Evolutionary conservation across 768 basidiomycete genomes (phyloP), one percentile per base, ranked within the genome.

Genomic region (Boletus sensibilis): DNA sequence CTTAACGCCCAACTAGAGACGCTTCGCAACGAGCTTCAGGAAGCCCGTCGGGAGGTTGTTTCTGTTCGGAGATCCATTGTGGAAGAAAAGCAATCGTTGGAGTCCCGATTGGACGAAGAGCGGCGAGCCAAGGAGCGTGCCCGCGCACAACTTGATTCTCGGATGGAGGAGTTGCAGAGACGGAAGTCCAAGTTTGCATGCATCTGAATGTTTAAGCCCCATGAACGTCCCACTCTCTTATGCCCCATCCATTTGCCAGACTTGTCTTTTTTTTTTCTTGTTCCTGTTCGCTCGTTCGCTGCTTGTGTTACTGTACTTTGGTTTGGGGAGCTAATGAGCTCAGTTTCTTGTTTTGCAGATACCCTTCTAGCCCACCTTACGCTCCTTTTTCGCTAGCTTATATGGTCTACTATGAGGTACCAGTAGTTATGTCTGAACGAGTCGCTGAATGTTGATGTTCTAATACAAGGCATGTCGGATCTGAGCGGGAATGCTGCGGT

Each of bases 181-280:
- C 87, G 90, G 57, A 94, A 93, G 78, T 93, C 91, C 60, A 96
- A 95, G 76, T 96, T 93, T 73, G 89, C 87, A 51, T 94, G 92
- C 74, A 81, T 94, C 72, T 94, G 79, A 81, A 59, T 68, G 55
- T 50, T 55, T 57, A 58, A 51, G 44, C 55, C 34, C 42, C 25
- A 44, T 31, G 42, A 37, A 39, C 31, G 7, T 51, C 38, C 34
- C 45, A 55, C 31, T 44, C 40, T 52, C 37, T 10, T 49, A 56
- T 62, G 47, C 52, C 45, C 39, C 40, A 35, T 43, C 37, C 52
- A 10, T 42, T 43, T 61, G 6, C 47, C 53, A 48, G 34, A 37
- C 47, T 14, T 35, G 7, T 25, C 23, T 58, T 62, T 50, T 52
- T 64, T 34, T 49, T 16, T 12, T 59, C 37, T 44, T 41, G 50